phyloP scores from a whole-genome alignment of 306 rosid species.

The Casuarina glauca region DNA sequence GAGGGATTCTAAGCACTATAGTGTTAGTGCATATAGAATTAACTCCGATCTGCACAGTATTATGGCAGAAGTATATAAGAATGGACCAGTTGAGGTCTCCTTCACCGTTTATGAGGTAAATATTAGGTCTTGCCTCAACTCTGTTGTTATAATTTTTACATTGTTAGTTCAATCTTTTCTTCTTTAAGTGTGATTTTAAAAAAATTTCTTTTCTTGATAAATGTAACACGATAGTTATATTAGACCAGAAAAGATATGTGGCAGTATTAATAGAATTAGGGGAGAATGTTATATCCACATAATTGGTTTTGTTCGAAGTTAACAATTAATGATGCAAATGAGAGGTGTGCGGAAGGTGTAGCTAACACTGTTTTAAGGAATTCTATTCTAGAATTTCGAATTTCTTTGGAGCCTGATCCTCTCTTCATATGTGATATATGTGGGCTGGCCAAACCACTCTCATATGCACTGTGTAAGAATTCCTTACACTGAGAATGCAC shows the following conservation, averaged over 20 bases:
- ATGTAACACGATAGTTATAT: not conserved
- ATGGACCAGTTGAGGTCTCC: slow-evolving; percentile 91
- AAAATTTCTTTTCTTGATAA: not conserved
- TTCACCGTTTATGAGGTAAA: slow-evolving; percentile 91
- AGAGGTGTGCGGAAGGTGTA: not conserved
- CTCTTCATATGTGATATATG: not conserved
- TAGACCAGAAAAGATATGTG: not conserved
- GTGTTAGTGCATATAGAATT: slow-evolving; percentile 66
- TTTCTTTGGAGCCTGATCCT: not conserved
- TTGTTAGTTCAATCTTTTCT: not conserved
- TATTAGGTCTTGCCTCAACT: slow-evolving; percentile 30
- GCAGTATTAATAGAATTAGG: not conserved
- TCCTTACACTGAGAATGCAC: slow-evolving; percentile 3
- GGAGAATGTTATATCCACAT: not conserved
- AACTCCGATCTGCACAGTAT: slow-evolving; percentile 61
- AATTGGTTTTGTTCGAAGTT: not conserved
- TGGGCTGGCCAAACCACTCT: not conserved
- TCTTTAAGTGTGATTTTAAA: not conserved
- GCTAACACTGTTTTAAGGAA: not conserved
- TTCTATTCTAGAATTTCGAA: not conserved
- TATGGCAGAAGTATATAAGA: slow-evolving; percentile 86
- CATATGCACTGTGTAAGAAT: not conserved
- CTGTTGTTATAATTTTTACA: not conserved
- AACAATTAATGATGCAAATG: not conserved
- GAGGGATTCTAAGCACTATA: slow-evolving; percentile 73